Evolutionary conservation across 2,329 filamentous ascomycete genomes (phyloP), one percentile per base, ranked within the genome.

Genomic region (Rhynchosporium agropyri): DNA sequence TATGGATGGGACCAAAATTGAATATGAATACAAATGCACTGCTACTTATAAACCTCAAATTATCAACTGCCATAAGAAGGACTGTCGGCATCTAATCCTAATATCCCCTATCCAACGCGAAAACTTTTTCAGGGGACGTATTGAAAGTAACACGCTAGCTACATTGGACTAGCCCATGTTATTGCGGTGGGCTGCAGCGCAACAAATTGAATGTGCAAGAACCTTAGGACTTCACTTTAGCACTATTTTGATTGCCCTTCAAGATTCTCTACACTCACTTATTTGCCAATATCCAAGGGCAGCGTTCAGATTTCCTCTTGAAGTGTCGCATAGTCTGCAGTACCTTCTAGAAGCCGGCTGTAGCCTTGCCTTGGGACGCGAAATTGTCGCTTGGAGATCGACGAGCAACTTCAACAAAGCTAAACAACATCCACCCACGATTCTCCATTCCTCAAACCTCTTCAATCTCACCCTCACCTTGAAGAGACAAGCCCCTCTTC

Each of bases 321-420:
- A 62, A 40, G 45, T 28, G 60, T 68, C 63, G 55, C 64, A 59
- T 56, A 31, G 42, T 57, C 65, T 65, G 61, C 63, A 60, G 45
- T 38, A 58, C 58, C 66, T 62, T 67, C 65, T 61, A 64, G 64
- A 65, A 67, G 63, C 66, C 63, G 63, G 58, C 58, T 61, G 60
- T 61, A 64, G 62, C 62, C 67, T 65, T 63, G 63, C 48, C 13
- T 45, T 62, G 42, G 38, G 60, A 58, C 49, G 53, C 46, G 61
- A 62, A 66, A 60, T 68, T 69, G 67, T 69, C 66, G 67, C 69
- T 70, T 68, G 61, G 58, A 61, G 64, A 67, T 63, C 63, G n/a
- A 42, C 62, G 54, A 65, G 58, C 45, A 63, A 63, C 63, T 64
- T 68, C 65, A 55, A 64, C 66, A 68, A 67, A 60, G 63, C 61